These are phyloP conservation scores for Salix udensis DNA, from an alignment of 345 rosid species.

Conservation along the genomic window DNA sequence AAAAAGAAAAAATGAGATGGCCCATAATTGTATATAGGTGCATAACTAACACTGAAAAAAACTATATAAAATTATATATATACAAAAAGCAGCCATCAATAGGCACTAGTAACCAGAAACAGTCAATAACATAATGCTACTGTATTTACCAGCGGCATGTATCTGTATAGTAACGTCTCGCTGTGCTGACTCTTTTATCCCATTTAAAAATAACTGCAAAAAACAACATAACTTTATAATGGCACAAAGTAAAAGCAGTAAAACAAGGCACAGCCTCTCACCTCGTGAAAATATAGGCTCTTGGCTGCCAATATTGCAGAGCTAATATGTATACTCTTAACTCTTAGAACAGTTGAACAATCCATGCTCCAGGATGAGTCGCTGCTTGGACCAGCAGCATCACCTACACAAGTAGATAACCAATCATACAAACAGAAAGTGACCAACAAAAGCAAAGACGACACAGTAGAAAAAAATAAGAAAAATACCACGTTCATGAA, in stretches of 20 bases:
- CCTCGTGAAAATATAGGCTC: constrained; percentile 80
- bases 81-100: not conserved
- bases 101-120: not conserved
- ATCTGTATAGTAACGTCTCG: constrained; percentile 60
- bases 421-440: not conserved
- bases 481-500: constrained; percentile 30
- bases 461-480: not conserved
- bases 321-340: constrained; percentile 60
- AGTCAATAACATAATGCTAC: not conserved
- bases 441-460: not conserved
- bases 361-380: constrained; percentile 40
- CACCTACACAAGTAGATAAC: constrained; percentile 28
- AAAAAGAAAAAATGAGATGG: not conserved
- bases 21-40: not conserved
- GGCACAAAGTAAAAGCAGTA: not conserved
- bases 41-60: not conserved
- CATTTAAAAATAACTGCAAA: constrained; percentile 70
- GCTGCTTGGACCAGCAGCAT: constrained; percentile 25
- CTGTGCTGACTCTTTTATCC: constrained; percentile 71
- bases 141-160: constrained; percentile 59
- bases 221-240: not conserved
- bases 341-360: constrained; percentile 38
- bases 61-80: not conserved
- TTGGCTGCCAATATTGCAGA: constrained; percentile 75
- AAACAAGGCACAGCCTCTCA: constrained; percentile 16